Conservation (phyloP, 2,329 filamentous ascomycete species). For the Cercospora berteroae region DNA sequence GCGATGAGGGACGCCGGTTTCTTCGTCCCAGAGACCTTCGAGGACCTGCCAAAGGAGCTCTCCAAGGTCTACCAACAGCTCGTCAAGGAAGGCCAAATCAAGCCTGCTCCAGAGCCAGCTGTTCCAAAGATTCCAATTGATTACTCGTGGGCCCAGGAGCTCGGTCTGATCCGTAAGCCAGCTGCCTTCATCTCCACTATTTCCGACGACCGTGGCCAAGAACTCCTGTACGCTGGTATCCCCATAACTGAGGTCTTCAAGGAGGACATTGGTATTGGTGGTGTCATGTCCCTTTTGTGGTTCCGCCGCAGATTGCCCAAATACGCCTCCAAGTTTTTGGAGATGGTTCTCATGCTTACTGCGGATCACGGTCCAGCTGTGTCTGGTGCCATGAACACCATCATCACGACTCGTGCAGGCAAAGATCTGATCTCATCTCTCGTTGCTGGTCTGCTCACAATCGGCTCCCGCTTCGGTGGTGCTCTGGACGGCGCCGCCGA, state of each 20-base stretch:
- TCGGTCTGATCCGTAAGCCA: conserved; percentile 98
- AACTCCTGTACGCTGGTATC: conserved; percentile 98
- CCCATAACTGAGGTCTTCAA: conserved; percentile 99
- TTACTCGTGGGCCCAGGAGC: conserved; percentile 99
- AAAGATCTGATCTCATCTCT: conserved; percentile 97
- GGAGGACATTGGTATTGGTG: conserved; percentile 98
- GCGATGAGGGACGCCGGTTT: conserved; percentile 93
- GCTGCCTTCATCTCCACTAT: conserved; percentile 99
- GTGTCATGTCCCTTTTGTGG: conserved; percentile 99
- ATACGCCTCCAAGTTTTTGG: conserved; percentile 97
- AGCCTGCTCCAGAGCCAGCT: conserved; percentile 80
- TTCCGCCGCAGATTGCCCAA: conserved; percentile 95
- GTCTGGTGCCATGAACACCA: conserved; percentile 99
- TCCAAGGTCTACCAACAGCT: conserved; percentile 83
- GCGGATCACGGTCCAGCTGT: conserved; percentile 98
- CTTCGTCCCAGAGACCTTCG: conserved; percentile 91
- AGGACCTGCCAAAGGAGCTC: conserved; percentile 81
- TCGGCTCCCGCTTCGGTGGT: conserved; percentile 97
- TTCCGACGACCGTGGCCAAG: conserved; percentile 98
- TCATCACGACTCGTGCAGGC: conserved; percentile 98
- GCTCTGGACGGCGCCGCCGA: conserved; percentile 95
- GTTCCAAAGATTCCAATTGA: conserved; percentile 99
- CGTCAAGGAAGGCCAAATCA: conserved; percentile 79
- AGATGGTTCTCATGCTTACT: conserved; percentile 99
- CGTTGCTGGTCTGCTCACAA: conserved; percentile 94